phyloP scores from a whole-genome alignment of 192 early-diverging fungal species.

The Mortierella hygrophila region DNA sequence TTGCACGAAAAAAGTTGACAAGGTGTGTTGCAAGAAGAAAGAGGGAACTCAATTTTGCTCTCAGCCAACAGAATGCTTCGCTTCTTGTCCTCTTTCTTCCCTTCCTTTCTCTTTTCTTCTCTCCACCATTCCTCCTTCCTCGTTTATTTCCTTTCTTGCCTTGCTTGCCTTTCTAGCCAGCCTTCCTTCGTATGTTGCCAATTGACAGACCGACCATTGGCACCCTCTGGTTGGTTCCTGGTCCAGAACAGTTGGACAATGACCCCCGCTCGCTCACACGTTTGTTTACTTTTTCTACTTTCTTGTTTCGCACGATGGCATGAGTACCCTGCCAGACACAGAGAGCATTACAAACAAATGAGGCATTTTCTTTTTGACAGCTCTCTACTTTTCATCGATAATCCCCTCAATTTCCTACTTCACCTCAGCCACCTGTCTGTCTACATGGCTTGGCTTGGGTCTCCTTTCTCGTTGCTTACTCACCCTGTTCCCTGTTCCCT shows the following conservation, averaged over 20 bases:
- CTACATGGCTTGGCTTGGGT: too few species aligned
- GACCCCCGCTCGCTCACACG: background rate
- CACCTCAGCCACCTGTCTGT: background rate
- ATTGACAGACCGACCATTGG: background rate
- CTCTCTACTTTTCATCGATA: background rate
- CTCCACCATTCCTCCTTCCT: background rate
- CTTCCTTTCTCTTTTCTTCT: background rate
- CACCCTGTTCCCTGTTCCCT: background rate
- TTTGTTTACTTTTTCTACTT: background rate
- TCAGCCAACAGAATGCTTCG: background rate
- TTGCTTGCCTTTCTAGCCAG: background rate
- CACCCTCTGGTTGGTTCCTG: background rate
- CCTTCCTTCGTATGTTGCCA: background rate
- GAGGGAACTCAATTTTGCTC: background rate
- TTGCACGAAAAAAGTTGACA: background rate
- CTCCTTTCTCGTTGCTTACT: background rate
- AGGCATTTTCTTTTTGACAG: conserved; percentile 5
- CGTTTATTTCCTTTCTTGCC: background rate
- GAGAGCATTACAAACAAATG: background rate
- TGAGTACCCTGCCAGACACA: background rate
- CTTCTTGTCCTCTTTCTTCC: conserved; percentile 10
- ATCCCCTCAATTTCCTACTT: background rate
- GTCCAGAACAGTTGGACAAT: background rate
- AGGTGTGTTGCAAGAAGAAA: background rate
- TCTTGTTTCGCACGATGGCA: background rate